These are phyloP conservation scores for Dichotomopilus funicola DNA, from an alignment of 2,329 filamentous ascomycete genomes.

Conservation along the genomic window DNA sequence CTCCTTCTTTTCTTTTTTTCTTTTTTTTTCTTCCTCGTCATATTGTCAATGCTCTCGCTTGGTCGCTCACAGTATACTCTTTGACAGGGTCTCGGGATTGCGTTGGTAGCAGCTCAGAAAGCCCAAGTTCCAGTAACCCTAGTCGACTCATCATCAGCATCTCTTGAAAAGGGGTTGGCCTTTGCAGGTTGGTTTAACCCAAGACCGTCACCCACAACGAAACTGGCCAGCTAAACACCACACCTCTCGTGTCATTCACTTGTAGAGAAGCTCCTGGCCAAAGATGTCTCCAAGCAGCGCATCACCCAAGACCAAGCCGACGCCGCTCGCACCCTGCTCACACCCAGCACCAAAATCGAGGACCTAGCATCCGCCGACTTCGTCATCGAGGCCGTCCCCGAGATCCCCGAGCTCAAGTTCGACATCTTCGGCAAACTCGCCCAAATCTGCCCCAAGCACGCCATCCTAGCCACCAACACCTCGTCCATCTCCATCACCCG, in stretches of 20 bases:
- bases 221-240: background rate
- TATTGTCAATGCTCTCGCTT: background rate
- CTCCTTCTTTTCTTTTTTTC: background rate
- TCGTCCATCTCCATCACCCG: constrained; percentile 97
- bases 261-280: constrained; percentile 82
- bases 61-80: background rate
- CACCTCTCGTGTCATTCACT: background rate
- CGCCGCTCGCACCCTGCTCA: constrained; percentile 62
- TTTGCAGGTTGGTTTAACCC: constrained; percentile 63
- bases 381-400: constrained; percentile 94
- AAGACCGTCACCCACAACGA: background rate
- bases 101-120: constrained; percentile 81
- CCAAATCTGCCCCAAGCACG: constrained; percentile 71
- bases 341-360: constrained; percentile 65
- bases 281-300: constrained; percentile 82
- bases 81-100: constrained; percentile 81
- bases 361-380: constrained; percentile 82
- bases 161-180: constrained; percentile 79
- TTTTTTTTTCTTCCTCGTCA: background rate
- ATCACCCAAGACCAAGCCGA: constrained; percentile 78
- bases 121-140: constrained; percentile 79
- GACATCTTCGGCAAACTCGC: constrained; percentile 81
- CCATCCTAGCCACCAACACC: constrained; percentile 94
- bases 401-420: constrained; percentile 81
- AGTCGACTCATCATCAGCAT: constrained; percentile 75